Conservation (phyloP, 345 rosid genomes). For the Pugionium dolabratum region DNA sequence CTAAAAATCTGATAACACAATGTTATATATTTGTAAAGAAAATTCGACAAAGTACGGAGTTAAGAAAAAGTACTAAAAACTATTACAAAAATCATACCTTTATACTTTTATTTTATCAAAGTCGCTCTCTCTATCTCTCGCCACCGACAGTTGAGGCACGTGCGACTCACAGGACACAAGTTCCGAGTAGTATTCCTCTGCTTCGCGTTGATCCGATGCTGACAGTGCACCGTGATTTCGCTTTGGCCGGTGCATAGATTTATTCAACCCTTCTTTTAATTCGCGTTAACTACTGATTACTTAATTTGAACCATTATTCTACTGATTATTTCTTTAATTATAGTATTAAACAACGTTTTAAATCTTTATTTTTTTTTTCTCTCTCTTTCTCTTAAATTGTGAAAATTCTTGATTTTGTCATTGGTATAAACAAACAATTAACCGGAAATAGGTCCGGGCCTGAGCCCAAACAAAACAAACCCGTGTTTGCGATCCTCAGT, state of each 20-base stretch:
- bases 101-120: too few species aligned
- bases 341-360: neutral
- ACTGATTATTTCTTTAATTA: conserved; percentile 16
- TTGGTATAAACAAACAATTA: too few species aligned
- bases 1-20: neutral
- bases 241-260: conserved; percentile 40
- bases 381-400: too few species aligned
- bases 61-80: too few species aligned
- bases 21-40: too few species aligned
- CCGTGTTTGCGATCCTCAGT: too few species aligned
- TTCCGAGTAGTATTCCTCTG: conserved; percentile 33
- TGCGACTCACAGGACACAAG: conserved; percentile 36
- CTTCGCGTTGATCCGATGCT: conserved; percentile 37
- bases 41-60: neutral
- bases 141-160: conserved; percentile 52
- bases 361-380: too few species aligned
- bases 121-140: neutral
- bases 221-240: conserved; percentile 41
- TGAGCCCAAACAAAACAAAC: too few species aligned
- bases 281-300: conserved; percentile 27
- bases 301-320: conserved; percentile 16
- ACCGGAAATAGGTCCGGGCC: too few species aligned
- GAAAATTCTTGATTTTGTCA: too few species aligned
- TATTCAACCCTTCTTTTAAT: conserved; percentile 16
- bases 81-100: too few species aligned